Conservation (phyloP, 768 basidiomycete genomes). For the Mycena metata region DNA sequence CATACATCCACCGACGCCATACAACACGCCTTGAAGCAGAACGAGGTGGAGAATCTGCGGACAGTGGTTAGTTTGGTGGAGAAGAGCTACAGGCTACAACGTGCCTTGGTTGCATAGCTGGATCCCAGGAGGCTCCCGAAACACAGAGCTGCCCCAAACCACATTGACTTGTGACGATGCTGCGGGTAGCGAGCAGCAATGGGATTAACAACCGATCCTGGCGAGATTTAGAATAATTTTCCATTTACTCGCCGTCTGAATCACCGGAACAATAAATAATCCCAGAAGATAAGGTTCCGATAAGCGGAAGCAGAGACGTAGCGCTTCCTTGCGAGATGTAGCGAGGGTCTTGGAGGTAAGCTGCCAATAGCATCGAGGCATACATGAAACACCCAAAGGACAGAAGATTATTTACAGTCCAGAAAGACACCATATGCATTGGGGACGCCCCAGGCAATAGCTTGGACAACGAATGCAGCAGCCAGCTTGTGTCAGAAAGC, state of each 20-base stretch:
- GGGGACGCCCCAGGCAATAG: slow-evolving; percentile 48
- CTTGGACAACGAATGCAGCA: slow-evolving; percentile 45
- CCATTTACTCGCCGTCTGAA: background rate
- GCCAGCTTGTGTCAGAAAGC: slow-evolving; percentile 35
- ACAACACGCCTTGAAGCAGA: slow-evolving; percentile 44
- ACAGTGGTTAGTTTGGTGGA: background rate
- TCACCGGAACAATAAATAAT: slow-evolving; percentile 50
- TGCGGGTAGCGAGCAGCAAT: slow-evolving; percentile 43
- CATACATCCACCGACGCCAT: slow-evolving; percentile 45
- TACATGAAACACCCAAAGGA: background rate
- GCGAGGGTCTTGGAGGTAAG: slow-evolving; percentile 44
- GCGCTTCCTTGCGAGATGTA: slow-evolving; percentile 42
- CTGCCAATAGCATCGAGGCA: background rate
- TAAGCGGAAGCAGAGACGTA: slow-evolving; percentile 43
- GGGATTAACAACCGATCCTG: slow-evolving; percentile 37
- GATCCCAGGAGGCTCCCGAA: slow-evolving; percentile 42
- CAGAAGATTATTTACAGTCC: slow-evolving; percentile 29
- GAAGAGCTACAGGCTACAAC: background rate
- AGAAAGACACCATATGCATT: slow-evolving; percentile 47
- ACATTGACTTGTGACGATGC: slow-evolving; percentile 38
- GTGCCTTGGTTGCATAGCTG: slow-evolving; percentile 40
- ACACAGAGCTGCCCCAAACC: slow-evolving; percentile 43
- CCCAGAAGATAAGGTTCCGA: slow-evolving; percentile 46
- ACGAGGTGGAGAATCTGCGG: slow-evolving; percentile 38
- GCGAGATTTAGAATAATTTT: background rate